Evolutionary conservation across 140 eudicot species (phyloP).

Genomic region (Flaveria floridana): DNA sequence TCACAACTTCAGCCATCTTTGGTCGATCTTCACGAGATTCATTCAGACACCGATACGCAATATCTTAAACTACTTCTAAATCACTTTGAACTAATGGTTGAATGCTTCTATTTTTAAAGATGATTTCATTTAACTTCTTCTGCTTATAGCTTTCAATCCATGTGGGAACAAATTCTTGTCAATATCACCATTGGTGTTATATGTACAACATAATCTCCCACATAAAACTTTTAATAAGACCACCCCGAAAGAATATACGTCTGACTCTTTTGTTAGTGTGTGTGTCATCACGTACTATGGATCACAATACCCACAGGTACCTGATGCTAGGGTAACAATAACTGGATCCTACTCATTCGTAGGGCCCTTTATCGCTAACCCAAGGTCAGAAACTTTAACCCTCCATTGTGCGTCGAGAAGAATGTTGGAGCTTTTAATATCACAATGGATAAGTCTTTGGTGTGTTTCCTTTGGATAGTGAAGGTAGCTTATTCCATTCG

Average conservation of each 20-base stretch:
- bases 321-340: constrained; percentile 2
- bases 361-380: constrained; percentile 22
- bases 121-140: not conserved
- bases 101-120: not conserved
- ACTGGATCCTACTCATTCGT: constrained; percentile 12
- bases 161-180: not conserved
- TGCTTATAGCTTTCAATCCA: constrained; percentile 14
- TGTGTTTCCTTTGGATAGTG: constrained; percentile 24
- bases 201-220: constrained; percentile 9
- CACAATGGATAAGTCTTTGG: constrained; percentile 27
- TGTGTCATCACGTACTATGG: constrained; percentile 13
- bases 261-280: constrained; percentile 26
- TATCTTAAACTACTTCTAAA: constrained; percentile 13
- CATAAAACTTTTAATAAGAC: constrained; percentile 29
- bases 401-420: constrained; percentile 6
- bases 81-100: not conserved
- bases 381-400: constrained; percentile 27
- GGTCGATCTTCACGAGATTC: constrained; percentile 25
- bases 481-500: constrained; percentile 26
- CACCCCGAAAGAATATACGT: constrained; percentile 25
- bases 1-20: constrained; percentile 13
- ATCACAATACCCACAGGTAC: constrained; percentile 24
- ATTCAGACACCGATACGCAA: constrained; percentile 23
- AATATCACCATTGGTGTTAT: not conserved
- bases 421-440: constrained; percentile 26